These are phyloP conservation scores for Dichomitus squalens DNA, from an alignment of 1,284 basidiomycete genomes.

Conservation along the genomic window DNA sequence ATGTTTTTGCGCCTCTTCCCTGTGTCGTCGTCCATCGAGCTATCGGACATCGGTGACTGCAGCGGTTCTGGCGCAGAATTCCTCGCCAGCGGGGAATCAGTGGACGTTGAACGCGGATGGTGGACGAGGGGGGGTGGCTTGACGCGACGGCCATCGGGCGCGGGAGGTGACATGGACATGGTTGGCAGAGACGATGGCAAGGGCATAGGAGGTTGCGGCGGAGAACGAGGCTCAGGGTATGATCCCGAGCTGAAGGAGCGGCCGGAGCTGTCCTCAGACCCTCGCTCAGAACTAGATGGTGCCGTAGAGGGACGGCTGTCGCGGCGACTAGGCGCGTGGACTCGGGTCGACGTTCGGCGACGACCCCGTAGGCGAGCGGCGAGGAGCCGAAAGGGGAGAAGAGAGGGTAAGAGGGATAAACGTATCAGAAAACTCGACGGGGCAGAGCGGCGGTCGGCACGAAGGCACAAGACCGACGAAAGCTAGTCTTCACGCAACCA, in stretches of 20 bases:
- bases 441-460: too few species aligned
- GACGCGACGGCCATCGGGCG: conserved; percentile 5
- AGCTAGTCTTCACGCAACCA: too few species aligned
- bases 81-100: conserved; percentile 26
- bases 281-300: conserved; percentile 30
- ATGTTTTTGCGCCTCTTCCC: conserved; percentile 26
- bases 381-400: too few species aligned
- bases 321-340: too few species aligned
- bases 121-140: conserved; percentile 13
- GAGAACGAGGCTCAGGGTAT: conserved; percentile 13
- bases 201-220: conserved; percentile 13
- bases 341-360: too few species aligned
- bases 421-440: too few species aligned
- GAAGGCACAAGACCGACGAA: too few species aligned
- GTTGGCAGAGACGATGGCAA: conserved; percentile 6
- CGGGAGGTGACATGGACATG: not conserved
- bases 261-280: conserved; percentile 10
- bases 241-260: conserved; percentile 5
- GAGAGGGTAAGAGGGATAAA: too few species aligned
- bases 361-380: too few species aligned
- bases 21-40: conserved; percentile 20
- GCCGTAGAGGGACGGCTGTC: conserved; percentile 52
- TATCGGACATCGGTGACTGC: conserved; percentile 14
- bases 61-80: conserved; percentile 12
- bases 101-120: conserved; percentile 28